phyloP scores from a whole-genome alignment of 2,329 filamentous ascomycete genomes.

The Fusarium nygamai region DNA sequence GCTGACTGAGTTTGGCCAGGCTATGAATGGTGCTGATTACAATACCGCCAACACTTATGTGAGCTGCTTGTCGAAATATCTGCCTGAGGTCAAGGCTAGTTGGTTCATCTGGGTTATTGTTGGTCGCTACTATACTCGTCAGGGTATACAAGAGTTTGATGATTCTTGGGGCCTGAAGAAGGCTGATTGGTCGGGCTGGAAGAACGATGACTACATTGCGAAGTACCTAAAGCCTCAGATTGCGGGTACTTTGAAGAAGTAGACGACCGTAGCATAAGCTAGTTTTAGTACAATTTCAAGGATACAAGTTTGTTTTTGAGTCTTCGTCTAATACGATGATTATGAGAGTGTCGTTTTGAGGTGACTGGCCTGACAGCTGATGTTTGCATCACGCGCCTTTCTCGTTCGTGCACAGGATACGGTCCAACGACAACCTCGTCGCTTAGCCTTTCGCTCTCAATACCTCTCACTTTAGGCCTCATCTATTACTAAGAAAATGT shows the following conservation, averaged over 20 bases:
- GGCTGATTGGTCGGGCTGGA: constrained; percentile 64
- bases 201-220: constrained; percentile 55
- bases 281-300: accelerated
- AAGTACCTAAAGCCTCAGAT: constrained; percentile 17
- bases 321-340: too few species aligned
- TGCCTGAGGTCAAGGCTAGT: constrained; percentile 59
- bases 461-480: too few species aligned
- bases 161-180: constrained; percentile 66
- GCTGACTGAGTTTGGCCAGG: constrained; percentile 65
- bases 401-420: too few species aligned
- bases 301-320: background rate
- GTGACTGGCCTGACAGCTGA: too few species aligned
- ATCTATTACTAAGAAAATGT: too few species aligned
- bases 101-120: constrained; percentile 69
- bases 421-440: too few species aligned
- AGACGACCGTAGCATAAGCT: background rate
- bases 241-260: constrained; percentile 2
- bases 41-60: constrained; percentile 56
- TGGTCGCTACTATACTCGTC: constrained; percentile 67
- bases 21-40: constrained; percentile 58
- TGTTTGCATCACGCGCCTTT: too few species aligned
- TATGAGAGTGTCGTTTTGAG: too few species aligned
- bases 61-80: constrained; percentile 59
- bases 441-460: too few species aligned
- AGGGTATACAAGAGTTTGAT: constrained; percentile 63